Evolutionary conservation across 176 grass and related monocot species (phyloP).

Genomic region (Zizania latifolia): DNA sequence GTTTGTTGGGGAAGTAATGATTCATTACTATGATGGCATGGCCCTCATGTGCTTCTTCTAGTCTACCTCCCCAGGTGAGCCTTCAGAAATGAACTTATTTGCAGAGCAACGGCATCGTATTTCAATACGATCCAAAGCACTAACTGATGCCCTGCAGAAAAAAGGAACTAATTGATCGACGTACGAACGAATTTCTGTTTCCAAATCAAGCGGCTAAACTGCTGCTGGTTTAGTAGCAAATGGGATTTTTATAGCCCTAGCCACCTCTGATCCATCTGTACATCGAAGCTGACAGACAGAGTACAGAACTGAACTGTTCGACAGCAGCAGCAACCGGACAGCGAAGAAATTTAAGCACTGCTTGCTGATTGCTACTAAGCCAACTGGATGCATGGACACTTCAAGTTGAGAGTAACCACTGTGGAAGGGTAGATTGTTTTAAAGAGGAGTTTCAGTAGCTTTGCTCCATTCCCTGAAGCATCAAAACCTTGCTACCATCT

Average conservation of each 20-base stretch:
- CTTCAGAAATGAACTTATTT: no score
- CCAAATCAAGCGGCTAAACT: not conserved
- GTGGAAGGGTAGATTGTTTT: no score
- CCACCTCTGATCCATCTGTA: not conserved
- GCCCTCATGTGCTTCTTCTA: constrained; percentile 31
- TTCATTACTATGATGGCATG: constrained; percentile 35
- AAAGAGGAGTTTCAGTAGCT: not conserved
- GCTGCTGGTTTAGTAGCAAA: not conserved
- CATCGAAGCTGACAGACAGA: not conserved
- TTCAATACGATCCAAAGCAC: not conserved
- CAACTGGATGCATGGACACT: no score
- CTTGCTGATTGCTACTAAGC: no score
- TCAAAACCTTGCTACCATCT: constrained; percentile 22
- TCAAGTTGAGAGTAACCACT: no score
- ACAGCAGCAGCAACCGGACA: not conserved
- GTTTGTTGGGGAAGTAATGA: constrained; percentile 33
- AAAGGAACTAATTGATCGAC: not conserved
- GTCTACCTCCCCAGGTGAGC: constrained; percentile 15
- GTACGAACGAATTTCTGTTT: not conserved
- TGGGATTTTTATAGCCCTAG: no score
- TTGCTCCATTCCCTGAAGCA: constrained; percentile 16
- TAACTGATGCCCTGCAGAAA: no score
- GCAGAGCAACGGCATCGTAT: no score
- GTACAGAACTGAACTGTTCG: not conserved
- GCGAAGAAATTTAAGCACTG: no score